A percentile compares a stretch with the other conserved stretches of the same genome.
These are phyloP conservation scores for Boletellus deceptivus DNA, from an alignment of 1,284 basidiomycete species.

Conservation along the genomic window DNA sequence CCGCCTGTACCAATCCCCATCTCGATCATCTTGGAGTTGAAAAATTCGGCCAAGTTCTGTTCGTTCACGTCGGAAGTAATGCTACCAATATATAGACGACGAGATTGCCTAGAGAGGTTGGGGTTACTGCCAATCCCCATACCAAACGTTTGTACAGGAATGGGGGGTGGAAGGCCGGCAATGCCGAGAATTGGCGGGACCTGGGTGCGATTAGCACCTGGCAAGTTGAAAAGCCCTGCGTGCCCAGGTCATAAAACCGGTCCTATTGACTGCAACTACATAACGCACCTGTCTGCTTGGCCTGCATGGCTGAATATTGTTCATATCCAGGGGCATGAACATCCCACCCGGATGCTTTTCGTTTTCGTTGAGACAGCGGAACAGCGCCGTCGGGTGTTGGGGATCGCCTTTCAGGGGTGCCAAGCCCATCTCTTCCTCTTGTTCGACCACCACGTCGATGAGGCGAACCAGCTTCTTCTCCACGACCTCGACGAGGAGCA, in stretches of 20 bases:
- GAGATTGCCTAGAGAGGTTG: constrained; percentile 87
- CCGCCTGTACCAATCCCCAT: constrained; percentile 80
- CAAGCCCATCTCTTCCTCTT: constrained; percentile 50
- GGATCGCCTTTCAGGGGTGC: constrained; percentile 75
- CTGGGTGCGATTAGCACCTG: constrained; percentile 87
- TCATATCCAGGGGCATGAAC: constrained; percentile 95
- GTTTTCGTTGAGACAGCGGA: constrained; percentile 81
- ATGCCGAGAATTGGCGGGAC: constrained; percentile 78
- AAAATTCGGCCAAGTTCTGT: constrained; percentile 85
- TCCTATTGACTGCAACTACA: not conserved
- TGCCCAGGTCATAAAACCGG: constrained; percentile 5
- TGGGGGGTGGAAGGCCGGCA: constrained; percentile 75
- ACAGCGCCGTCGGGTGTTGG: constrained; percentile 88
- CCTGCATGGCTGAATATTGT: constrained; percentile 90
- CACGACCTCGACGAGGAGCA: constrained; percentile 35
- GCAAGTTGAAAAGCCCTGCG: constrained; percentile 86
- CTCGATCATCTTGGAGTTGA: constrained; percentile 95
- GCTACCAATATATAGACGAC: constrained; percentile 93
- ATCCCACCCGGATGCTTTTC: constrained; percentile 94
- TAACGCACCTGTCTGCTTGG: constrained; percentile 88
- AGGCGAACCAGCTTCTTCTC: constrained; percentile 37
- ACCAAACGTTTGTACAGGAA: constrained; percentile 78
- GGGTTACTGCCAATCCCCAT: constrained; percentile 83
- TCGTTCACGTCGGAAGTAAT: constrained; percentile 92
- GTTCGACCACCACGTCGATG: constrained; percentile 40